Base-by-base conservation (phyloP, 768 basidiomycete genomes). In the Tylopilus cervinicoccineus region DNA sequence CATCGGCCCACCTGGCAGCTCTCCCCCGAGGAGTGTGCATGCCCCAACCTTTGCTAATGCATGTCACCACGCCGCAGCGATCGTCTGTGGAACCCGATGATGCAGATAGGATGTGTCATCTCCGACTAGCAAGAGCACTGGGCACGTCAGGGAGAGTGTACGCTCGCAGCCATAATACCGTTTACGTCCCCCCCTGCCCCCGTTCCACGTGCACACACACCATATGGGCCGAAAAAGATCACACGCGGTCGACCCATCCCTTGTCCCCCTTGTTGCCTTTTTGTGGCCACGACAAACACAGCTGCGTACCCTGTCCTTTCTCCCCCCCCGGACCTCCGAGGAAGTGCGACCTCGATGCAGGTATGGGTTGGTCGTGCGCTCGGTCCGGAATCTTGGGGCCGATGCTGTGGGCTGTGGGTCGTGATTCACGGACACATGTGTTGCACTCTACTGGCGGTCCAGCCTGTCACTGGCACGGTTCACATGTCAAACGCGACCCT, bases 241-340 rank as follows among this genome's bases (percentile, higher is more conserved):
- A 44, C 57, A 58, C 58, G 44, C 49, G 43, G 37, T 48, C 39
- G 16, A 24, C 16, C 13, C 11, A 37, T 22, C 44, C 32, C 33
- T 31, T n/a, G 41, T 36, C 32, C 17, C 26, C 28, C 22, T 27
- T 16, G 7, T 31, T 34, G n/a, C 22, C 14, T 38, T 45, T 44
- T 22, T 36, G 26, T 9, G 44, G 12, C 27, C 42, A 26, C 38
- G 23, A 44, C 31, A 36, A 7, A 43, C 45, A 56, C 45, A 42
- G 54, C 51, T 20, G 36, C 38, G 44, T 44, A 55, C 43, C 16
- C 4, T 32, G 26, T 17, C 17, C 19, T 49, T 50, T 51, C 37
- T 40, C 52, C 42, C 51, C 41, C 45, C 48, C 48, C 57, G 60
- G 29, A 50, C 27, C 8, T 61, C 60, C 60, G 60, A 61, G 60